Evolutionary conservation across 1,139 yeast genomes (phyloP), one percentile per base, ranked within the genome.

Genomic region (Pichia sp.): DNA sequence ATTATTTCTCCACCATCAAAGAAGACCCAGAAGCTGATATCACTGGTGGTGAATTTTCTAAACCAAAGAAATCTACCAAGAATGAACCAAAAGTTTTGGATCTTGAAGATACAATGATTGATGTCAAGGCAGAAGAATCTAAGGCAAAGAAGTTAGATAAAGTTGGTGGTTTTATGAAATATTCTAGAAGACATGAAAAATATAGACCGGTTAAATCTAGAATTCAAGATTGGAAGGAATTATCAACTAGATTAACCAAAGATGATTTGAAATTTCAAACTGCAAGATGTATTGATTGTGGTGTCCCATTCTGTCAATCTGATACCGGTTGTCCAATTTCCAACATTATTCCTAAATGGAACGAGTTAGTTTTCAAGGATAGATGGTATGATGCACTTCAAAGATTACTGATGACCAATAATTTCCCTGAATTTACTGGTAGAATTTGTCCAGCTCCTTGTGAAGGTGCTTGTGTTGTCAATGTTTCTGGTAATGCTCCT

Each of bases 211-310:
- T 94, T 25, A 72, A 77, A 58, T 67, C 75, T 34, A 81, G 98
- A 66, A 73, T 89, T 44, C 72, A 72, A 58, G 97, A 91, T 64
- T 91, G 97, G 97, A 77, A 82, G 52, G 98, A 91, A 67, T 74
- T 91, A 65, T 80, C 94, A 17, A 67, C 77, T 15, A 79, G 96
- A 49, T 72, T 91, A 53, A 71, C 88, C 47, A 83, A 84, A 64
- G 89, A 84, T 42, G 97, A 91, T 53, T 79, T 91, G 60, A 77
- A 80, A 60, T 74, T 74, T 59, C 97, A 91, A 68, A 85, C 97
- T 44, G 96, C 97, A n/a, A 79, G 98, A 66, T 91, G 98, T 74
- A 91, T 91, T 96, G 98, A 91, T 67, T 91, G 98, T 71, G 98
- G 98, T 69, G 95, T 91, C 56, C 98, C 98, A 47, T 91, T 89